phyloP scores from a whole-genome alignment of 192 early-diverging fungal genomes.

The Entophlyctis luteolus region DNA sequence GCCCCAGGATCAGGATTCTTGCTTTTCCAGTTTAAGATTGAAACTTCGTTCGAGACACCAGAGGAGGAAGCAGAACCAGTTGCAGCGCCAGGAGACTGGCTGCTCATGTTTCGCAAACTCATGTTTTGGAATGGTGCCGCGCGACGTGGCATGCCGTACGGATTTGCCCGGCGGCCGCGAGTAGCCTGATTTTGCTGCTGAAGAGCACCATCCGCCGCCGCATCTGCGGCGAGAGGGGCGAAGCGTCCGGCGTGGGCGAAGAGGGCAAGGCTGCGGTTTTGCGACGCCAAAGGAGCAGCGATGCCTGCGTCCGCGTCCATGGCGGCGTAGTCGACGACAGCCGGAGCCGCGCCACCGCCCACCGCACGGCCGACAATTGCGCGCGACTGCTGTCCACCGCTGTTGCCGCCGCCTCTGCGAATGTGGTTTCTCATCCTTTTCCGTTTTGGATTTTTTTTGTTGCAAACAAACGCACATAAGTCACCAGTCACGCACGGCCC shows the following conservation, averaged over 20 bases:
- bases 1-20: constrained; percentile 9
- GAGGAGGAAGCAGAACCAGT: neutral
- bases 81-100: too few species aligned
- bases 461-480: neutral
- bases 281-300: neutral
- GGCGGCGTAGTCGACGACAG: neutral
- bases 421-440: too few species aligned
- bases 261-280: neutral
- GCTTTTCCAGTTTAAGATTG: constrained; percentile 5
- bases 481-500: neutral
- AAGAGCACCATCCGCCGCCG: neutral
- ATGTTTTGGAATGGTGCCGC: neutral
- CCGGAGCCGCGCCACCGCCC: too few species aligned
- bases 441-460: neutral
- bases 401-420: too few species aligned
- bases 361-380: too few species aligned
- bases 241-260: neutral
- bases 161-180: neutral
- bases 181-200: neutral
- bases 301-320: neutral
- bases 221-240: neutral
- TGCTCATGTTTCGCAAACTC: too few species aligned
- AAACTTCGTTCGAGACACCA: neutral
- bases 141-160: neutral
- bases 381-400: too few species aligned